Base-by-base conservation (phyloP, 78 protist species). In the Speleostelium caveatum region DNA sequence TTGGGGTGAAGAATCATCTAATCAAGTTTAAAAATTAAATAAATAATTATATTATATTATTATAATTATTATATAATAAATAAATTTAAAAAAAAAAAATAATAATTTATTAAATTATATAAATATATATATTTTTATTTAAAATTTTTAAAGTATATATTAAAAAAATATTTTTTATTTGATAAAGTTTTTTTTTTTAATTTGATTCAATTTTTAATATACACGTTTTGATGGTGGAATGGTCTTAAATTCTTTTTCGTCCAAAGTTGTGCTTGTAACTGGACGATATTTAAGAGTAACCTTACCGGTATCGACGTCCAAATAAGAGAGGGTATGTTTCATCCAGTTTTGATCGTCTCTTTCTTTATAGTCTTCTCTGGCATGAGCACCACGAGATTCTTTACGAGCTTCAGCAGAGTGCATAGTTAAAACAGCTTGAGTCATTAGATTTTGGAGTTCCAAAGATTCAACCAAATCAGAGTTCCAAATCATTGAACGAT, bases 331-430 rank as follows among this genome's bases (percentile, higher is more conserved):
- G 6, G 99, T 93, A 92, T 97, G 99, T 95, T 98, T 98, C 97
- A 97, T 91, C 99, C 99, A 99, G 65, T 98, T 86, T 22, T 17
- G 92, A 79, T 97, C 98, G 73, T 97, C 97, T 42, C 98, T 87
- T 28, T 77, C 93, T 17, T 87, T 61, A 96, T 60, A 99, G 93
- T 99, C 99, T 61, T 99, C 99, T 39, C 99, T 96, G 10, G 99
- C 99, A 72, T 99, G 99, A 16, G 99, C 99, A 21, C 99, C 99
- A 33, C 99, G 99, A 30, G 94, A 68, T 95, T 99, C 99, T 83
- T 94, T 97, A 55, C 99, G 96, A n/a, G 94, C 96, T 88, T 95
- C 95, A 30, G 99, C 99, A 2, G 95, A 35, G 86, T 89, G 65
- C 95, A 98, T 94, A 60, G 99, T 98, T 66, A 93, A 91, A 17